Evolutionary conservation across 2,329 filamentous ascomycete genomes (phyloP).

Genomic region (Phyllosticta citribraziliensis): DNA sequence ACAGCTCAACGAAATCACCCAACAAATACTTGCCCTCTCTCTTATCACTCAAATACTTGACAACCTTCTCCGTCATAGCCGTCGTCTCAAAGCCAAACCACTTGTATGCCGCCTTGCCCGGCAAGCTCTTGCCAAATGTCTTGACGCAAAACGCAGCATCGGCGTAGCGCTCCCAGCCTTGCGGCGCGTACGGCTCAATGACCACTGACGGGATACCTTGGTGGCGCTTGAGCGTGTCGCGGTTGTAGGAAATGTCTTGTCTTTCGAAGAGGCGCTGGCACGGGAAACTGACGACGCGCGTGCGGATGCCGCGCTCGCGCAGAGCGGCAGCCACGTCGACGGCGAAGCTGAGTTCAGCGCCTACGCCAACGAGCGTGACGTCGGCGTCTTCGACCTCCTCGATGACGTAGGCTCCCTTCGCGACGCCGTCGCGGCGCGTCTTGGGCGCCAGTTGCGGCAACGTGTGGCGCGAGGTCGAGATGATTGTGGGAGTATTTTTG

Average conservation of each 20-base stretch:
- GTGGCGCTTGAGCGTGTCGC: constrained; percentile 35
- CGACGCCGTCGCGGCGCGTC: constrained; percentile 32
- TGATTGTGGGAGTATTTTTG: constrained; percentile 35
- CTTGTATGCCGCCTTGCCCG: constrained; percentile 45
- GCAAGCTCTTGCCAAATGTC: constrained; percentile 47
- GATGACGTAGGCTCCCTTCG: constrained; percentile 39
- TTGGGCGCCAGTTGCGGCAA: constrained; percentile 29
- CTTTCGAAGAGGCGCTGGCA: constrained; percentile 42
- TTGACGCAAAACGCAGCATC: constrained; percentile 47
- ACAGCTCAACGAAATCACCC: constrained; percentile 25
- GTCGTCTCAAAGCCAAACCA: constrained; percentile 46
- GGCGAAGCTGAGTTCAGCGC: constrained; percentile 41
- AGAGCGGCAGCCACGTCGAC: constrained; percentile 33
- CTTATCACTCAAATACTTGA: constrained; percentile 26
- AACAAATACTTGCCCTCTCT: constrained; percentile 22
- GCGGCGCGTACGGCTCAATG: constrained; percentile 50
- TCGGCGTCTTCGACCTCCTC: constrained; percentile 35
- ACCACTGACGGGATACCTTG: constrained; percentile 41
- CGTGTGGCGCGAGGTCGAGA: constrained; percentile 40
- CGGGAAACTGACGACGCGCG: constrained; percentile 42
- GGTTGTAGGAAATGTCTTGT: constrained; percentile 37
- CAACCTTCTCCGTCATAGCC: constrained; percentile 33
- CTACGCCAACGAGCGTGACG: constrained; percentile 41
- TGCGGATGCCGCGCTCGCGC: constrained; percentile 28
- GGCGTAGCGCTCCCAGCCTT: constrained; percentile 52